Evolutionary conservation across 257 asterid species (phyloP).

Genomic region (Ligustrum vulgare): DNA sequence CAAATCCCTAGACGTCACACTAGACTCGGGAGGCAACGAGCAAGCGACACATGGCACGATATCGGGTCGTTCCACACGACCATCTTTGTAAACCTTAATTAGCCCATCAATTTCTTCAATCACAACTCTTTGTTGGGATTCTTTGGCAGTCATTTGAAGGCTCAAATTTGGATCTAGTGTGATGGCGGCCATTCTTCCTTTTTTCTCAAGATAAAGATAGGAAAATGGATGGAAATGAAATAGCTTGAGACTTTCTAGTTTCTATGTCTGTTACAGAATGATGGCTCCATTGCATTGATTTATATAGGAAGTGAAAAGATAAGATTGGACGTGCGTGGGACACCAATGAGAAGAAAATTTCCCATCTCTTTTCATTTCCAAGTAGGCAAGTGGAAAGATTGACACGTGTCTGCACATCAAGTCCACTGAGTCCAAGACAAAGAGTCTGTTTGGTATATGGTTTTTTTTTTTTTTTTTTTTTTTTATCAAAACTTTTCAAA

Average conservation of each 20-base stretch:
- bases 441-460: too few relatives aligned
- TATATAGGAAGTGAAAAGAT: conserved; percentile 35
- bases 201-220: conserved; percentile 13
- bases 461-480: too few relatives aligned
- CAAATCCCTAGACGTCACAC: conserved; percentile 53
- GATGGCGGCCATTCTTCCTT: conserved; percentile 47
- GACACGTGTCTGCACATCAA: conserved; percentile 33
- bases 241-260: background rate
- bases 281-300: conserved; percentile 13
- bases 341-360: background rate
- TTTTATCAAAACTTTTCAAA: too few relatives aligned
- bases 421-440: conserved; percentile 1
- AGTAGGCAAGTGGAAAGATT: conserved; percentile 25
- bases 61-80: conserved; percentile 72
- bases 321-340: conserved; percentile 36
- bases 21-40: conserved; percentile 45
- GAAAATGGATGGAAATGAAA: background rate
- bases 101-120: conserved; percentile 70
- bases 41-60: conserved; percentile 51
- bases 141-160: conserved; percentile 42
- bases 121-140: conserved; percentile 29
- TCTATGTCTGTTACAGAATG: conserved; percentile 11
- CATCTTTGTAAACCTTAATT: conserved; percentile 64
- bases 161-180: conserved; percentile 38
- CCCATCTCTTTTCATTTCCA: conserved; percentile 5